These are phyloP conservation scores for Hypoxylon sp. DNA, from an alignment of 2,329 filamentous ascomycete genomes.

Conservation along the genomic window DNA sequence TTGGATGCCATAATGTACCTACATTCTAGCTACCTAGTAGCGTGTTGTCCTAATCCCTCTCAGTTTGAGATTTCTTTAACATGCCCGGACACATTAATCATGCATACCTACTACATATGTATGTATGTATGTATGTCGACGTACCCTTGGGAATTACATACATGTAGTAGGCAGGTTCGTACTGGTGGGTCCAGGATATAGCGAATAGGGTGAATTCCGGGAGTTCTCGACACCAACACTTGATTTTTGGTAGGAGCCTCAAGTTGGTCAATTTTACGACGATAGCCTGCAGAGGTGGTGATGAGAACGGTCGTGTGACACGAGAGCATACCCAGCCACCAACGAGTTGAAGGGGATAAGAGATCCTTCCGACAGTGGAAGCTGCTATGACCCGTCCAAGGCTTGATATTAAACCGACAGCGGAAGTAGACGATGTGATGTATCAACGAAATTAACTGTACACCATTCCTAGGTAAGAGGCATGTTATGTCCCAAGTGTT, in stretches of 20 bases:
- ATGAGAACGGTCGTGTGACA: constrained; percentile 16
- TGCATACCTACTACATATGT: neutral
- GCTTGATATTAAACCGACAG: neutral
- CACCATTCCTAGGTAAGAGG: neutral
- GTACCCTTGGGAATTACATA: constrained; percentile 1
- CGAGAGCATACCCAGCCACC: constrained; percentile 7
- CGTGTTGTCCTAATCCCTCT: neutral
- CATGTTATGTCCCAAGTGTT: neutral
- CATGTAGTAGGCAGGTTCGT: neutral
- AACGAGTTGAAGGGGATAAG: neutral
- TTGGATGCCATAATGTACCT: no score
- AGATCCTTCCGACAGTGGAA: neutral
- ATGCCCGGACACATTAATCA: neutral
- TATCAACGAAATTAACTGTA: neutral
- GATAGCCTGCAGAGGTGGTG: neutral
- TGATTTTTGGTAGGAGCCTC: constrained; percentile 36
- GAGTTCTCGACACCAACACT: constrained; percentile 12
- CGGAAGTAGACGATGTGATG: neutral
- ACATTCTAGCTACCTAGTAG: neutral
- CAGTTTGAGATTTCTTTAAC: neutral
- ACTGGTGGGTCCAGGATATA: constrained; percentile 23
- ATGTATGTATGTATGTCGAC: neutral
- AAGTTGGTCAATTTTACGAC: constrained; percentile 8
- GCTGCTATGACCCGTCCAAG: neutral
- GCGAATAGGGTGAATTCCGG: constrained; percentile 38